Percentiles rank a stretch among this genome's conserved stretches.
phyloP scores from a whole-genome alignment of 345 rosid genomes.

The Abelmoschus esculentus region DNA sequence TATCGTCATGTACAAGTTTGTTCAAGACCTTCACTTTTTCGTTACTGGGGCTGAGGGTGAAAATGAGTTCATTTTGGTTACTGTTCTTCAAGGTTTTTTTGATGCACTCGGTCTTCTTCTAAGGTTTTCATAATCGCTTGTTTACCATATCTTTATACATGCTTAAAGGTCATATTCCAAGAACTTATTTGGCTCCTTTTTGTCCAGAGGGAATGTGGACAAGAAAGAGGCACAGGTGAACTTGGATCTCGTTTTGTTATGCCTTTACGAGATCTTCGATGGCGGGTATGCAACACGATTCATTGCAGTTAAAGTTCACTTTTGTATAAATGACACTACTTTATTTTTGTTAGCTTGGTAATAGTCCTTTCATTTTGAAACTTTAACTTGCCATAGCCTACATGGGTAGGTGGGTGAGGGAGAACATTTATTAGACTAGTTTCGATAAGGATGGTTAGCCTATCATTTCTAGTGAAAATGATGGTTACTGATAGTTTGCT shows the following conservation, averaged over 20 bases:
- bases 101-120: constrained; percentile 70
- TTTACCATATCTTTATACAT: neutral
- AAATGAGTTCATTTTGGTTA: constrained; percentile 63
- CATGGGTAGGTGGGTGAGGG: neutral
- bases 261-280: constrained; percentile 74
- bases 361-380: neutral
- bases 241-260: constrained; percentile 65
- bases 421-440: neutral
- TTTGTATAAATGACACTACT: neutral
- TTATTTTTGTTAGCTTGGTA: neutral
- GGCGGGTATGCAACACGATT: constrained; percentile 47
- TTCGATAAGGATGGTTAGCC: no score
- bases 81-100: constrained; percentile 70
- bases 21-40: constrained; percentile 82
- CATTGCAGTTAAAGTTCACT: neutral
- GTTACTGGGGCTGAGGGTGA: constrained; percentile 77
- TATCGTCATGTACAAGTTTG: constrained; percentile 65
- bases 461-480: no score
- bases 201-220: constrained; percentile 65
- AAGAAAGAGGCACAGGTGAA: constrained; percentile 74
- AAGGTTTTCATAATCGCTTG: constrained; percentile 32
- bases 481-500: no score
- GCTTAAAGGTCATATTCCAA: neutral
- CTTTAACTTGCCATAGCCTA: neutral
- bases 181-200: neutral